phyloP scores from a whole-genome alignment of 495 filamentous ascomycete genomes.

The Penicillium egyptiacum region DNA sequence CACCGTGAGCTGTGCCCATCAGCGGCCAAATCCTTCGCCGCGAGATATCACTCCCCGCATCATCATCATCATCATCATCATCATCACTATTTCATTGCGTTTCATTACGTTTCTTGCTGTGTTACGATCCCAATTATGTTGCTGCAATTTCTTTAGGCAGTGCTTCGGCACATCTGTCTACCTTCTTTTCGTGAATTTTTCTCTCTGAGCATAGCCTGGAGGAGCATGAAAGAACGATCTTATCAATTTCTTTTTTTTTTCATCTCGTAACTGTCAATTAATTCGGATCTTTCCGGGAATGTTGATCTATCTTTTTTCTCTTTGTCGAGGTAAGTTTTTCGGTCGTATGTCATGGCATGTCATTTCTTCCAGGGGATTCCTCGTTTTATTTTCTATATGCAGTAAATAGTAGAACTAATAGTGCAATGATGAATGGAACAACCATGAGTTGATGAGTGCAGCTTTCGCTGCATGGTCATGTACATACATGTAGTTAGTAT shows the following conservation, averaged over 20 bases:
- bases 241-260: slow-evolving; percentile 14
- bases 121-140: slow-evolving; percentile 14
- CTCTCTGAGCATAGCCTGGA: slow-evolving; percentile 46
- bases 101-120: slow-evolving; percentile 14
- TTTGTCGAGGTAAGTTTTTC: neutral
- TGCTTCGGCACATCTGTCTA: slow-evolving; percentile 11
- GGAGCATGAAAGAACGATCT: slow-evolving; percentile 48
- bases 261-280: slow-evolving; percentile 12
- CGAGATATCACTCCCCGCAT: slow-evolving; percentile 8
- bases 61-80: slow-evolving; percentile 8
- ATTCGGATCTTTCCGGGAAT: neutral
- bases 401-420: neutral
- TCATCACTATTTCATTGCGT: slow-evolving; percentile 12
- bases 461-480: neutral
- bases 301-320: neutral
- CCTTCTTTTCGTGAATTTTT: slow-evolving; percentile 16
- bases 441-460: neutral
- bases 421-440: neutral
- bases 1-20: slow-evolving; percentile 11
- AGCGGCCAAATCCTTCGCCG: slow-evolving; percentile 8
- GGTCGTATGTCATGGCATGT: slow-evolving; percentile 1
- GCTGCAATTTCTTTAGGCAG: slow-evolving; percentile 18
- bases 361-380: neutral
- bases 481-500: too few species aligned
- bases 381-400: neutral